Evolutionary conservation across 1,139 yeast genomes (phyloP), one percentile per base, ranked within the genome.

Genomic region (Sugiyamaella neomexicana): DNA sequence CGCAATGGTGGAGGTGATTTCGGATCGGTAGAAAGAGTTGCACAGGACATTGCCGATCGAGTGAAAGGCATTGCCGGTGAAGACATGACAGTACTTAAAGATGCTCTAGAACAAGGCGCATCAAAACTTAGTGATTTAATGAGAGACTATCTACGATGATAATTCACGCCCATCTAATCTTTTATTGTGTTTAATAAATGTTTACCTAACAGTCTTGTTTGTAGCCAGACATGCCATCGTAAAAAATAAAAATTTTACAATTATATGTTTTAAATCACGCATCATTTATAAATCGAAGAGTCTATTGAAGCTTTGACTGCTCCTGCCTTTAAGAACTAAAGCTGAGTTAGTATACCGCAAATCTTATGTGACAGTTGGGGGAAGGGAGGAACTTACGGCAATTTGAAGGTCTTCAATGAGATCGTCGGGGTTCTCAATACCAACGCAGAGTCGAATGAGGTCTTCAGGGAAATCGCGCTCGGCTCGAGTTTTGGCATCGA

Each of bases 81-180:
- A 65, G 98, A 93, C 71, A 75, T 93, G 69, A 89, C 86, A 54
- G 89, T 85, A 47, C 75, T 93, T 67, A 90, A 88, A 73, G 96
- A 89, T 71, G 97, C 91, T n/a, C 79, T 93, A 61, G 98, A 91
- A 71, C 90, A 84, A 62, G 98, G 98, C 57, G 97, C 97, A 25
- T 86, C 85, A 66, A 89, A 86, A 72, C 77, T 91, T 56, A 90
- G 95, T 37, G 86, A 85, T 39, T 83, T 86, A 68, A 77, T 91
- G 74, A 81, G 97, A 65, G 97, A 90, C 68, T 89, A 88, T 68
- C 75, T 90, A 66, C 77, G 89, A 66, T 80, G 69, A 51, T 45
- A 10, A 38, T 15, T 12, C 38, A 34, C 38, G 17, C 4, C 29
- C 29, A 17, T 40, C 32, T 23, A 20, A 60, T 17, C 17, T 32